Evolutionary conservation across 2,329 filamentous ascomycete species (phyloP).

Genomic region (Neobulgaria alba): DNA sequence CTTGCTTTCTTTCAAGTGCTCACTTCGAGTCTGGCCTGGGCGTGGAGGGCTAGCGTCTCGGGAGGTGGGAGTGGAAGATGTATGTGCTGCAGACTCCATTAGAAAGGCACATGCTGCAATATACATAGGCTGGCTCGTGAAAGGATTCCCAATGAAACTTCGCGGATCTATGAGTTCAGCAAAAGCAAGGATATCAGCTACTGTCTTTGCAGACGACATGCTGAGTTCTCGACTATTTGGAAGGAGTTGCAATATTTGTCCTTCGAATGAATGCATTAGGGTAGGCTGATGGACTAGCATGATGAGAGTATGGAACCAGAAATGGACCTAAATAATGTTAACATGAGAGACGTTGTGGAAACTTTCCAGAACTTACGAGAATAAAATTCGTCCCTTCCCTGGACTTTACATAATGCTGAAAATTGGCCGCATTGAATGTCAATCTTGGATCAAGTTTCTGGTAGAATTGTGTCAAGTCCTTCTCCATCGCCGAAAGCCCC

Average conservation of each 20-base stretch:
- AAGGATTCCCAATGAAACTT: slow-evolving; percentile 80
- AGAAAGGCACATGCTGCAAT: slow-evolving; percentile 85
- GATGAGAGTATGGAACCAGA: slow-evolving; percentile 75
- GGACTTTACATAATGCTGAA: slow-evolving; percentile 72
- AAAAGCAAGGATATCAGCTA: slow-evolving; percentile 80
- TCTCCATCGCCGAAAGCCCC: slow-evolving; percentile 68
- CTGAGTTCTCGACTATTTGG: slow-evolving; percentile 67
- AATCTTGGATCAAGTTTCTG: slow-evolving; percentile 66
- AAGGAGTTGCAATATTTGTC: slow-evolving; percentile 60
- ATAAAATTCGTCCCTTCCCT: slow-evolving; percentile 84
- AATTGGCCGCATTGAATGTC: slow-evolving; percentile 79
- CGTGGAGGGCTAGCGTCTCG: slow-evolving; percentile 35
- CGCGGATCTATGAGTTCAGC: slow-evolving; percentile 79
- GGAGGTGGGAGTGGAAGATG: slow-evolving; percentile 57
- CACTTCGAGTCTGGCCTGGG: not conserved
- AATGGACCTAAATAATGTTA: slow-evolving; percentile 75
- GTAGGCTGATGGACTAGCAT: slow-evolving; percentile 80
- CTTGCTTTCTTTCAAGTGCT: slow-evolving; percentile 15
- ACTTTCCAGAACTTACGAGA: slow-evolving; percentile 51
- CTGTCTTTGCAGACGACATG: slow-evolving; percentile 61
- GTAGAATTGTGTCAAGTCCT: slow-evolving; percentile 62
- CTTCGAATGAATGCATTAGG: slow-evolving; percentile 67
- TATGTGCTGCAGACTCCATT: slow-evolving; percentile 68
- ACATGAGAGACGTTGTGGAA: not conserved
- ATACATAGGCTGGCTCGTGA: slow-evolving; percentile 85